These are phyloP conservation scores for Cladophialophora yegresii DNA, from an alignment of 2,329 filamentous ascomycete species.

Conservation along the genomic window DNA sequence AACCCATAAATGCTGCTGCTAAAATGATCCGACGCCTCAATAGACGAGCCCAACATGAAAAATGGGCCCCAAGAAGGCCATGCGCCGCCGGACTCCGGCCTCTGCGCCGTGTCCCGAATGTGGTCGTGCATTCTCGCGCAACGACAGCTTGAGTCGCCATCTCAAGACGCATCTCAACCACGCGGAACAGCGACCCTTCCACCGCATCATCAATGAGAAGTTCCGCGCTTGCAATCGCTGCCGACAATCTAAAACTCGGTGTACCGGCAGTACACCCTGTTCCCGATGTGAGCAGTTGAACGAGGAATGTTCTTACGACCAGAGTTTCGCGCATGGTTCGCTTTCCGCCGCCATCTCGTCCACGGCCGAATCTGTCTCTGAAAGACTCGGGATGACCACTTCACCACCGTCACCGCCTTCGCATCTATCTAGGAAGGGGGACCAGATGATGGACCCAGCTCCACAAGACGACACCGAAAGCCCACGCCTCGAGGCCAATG, in stretches of 20 bases:
- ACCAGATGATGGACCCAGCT: background rate
- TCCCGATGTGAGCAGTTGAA: conserved; percentile 27
- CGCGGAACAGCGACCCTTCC: conserved; percentile 26
- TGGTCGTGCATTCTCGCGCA: conserved; percentile 29
- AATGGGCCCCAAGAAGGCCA: conserved; percentile 22
- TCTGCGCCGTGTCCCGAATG: conserved; percentile 31
- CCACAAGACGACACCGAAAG: background rate
- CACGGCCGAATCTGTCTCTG: background rate
- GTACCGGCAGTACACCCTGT: conserved; percentile 29
- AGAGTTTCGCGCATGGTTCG: conserved; percentile 4
- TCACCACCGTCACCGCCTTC: conserved; percentile 4
- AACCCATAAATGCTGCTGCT: background rate
- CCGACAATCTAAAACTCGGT: conserved; percentile 29
- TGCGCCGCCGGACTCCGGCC: conserved; percentile 30
- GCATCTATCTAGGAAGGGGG: background rate
- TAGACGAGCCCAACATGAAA: background rate
- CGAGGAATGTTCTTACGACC: conserved; percentile 28
- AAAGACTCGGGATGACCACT: conserved; percentile 4
- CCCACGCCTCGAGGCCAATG: background rate
- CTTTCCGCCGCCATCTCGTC: conserved; percentile 10
- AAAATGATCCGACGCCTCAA: background rate
- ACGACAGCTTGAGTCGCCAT: conserved; percentile 31
- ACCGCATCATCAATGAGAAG: conserved; percentile 33
- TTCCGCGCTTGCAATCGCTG: conserved; percentile 31
- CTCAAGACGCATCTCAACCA: conserved; percentile 28